Conservation (phyloP, 2,329 filamentous ascomycete species). For the Venturia oleaginea region DNA sequence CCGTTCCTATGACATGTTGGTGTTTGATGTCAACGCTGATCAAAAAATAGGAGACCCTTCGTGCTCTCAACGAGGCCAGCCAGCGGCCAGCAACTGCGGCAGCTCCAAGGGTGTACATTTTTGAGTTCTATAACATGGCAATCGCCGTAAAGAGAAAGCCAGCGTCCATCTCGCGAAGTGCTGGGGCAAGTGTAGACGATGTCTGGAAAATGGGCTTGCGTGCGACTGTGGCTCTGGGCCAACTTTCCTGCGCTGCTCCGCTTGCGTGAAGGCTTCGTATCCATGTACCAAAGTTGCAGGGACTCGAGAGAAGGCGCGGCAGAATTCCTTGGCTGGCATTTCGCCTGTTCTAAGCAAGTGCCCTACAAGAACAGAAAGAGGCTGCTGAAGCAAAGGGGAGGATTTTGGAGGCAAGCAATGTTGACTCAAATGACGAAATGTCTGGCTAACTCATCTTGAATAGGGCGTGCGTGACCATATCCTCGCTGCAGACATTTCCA, state of each 20-base stretch:
- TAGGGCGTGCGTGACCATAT: not conserved
- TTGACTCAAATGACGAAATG: not conserved
- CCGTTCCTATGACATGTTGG: not conserved
- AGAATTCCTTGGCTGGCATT: not conserved
- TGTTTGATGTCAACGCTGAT: not conserved
- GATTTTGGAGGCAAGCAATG: not conserved
- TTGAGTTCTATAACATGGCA: not conserved
- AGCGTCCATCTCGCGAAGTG: not conserved
- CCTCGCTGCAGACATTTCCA: not conserved
- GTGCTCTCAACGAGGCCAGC: not conserved
- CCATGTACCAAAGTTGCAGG: not conserved
- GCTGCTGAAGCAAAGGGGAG: not conserved
- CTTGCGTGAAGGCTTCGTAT: not conserved
- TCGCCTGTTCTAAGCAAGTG: not conserved
- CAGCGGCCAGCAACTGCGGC: not conserved
- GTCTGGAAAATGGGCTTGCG: not conserved
- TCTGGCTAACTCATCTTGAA: not conserved
- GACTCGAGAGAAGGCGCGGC: not conserved
- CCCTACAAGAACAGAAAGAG: not conserved
- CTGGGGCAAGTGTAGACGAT: not conserved
- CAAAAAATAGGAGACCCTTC: not conserved
- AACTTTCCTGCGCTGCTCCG: not conserved
- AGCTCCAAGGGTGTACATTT: not conserved
- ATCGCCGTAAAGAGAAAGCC: not conserved
- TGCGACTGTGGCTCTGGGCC: not conserved